A percentile compares a stretch with the other conserved stretches of the same genome.
These are phyloP conservation scores for Buddleja alternifolia DNA, from an alignment of 257 asterid genomes.

Conservation along the genomic window DNA sequence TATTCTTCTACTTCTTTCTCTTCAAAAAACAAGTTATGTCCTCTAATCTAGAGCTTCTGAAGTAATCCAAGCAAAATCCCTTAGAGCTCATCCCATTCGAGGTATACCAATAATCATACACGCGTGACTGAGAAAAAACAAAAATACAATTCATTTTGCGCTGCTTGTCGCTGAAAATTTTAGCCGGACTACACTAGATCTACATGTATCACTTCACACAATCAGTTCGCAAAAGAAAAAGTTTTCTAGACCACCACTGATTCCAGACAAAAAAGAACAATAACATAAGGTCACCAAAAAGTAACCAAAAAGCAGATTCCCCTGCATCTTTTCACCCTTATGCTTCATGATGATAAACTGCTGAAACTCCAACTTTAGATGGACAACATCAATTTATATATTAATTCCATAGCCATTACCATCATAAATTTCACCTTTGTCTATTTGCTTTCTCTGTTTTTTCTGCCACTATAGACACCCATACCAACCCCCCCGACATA, in stretches of 20 bases:
- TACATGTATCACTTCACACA: not conserved
- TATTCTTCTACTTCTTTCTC: constrained; percentile 15
- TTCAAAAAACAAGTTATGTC: not conserved
- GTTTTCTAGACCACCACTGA: not conserved
- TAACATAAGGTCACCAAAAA: not conserved
- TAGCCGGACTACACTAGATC: not conserved
- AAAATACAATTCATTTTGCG: not conserved
- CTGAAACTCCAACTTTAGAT: constrained; percentile 21
- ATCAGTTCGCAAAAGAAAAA: not conserved
- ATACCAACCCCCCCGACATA: not conserved
- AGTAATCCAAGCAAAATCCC: not conserved
- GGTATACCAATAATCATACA: constrained; percentile 1
- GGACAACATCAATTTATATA: constrained; percentile 9
- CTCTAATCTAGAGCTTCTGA: constrained; percentile 7
- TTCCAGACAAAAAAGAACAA: not conserved
- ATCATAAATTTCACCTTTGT: constrained; percentile 2
- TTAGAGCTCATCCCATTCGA: not conserved
- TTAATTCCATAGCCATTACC: too few species aligned
- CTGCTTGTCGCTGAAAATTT: not conserved
- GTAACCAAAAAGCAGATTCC: too few species aligned
- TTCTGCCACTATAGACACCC: constrained; percentile 1
- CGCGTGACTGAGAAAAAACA: not conserved
- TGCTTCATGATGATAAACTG: constrained; percentile 4
- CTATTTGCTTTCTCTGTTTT: constrained; percentile 1
- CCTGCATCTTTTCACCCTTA: constrained; percentile 4